These are phyloP conservation scores for Escovopsis sp. DNA, from an alignment of 2,329 filamentous ascomycete genomes.

Conservation along the genomic window DNA sequence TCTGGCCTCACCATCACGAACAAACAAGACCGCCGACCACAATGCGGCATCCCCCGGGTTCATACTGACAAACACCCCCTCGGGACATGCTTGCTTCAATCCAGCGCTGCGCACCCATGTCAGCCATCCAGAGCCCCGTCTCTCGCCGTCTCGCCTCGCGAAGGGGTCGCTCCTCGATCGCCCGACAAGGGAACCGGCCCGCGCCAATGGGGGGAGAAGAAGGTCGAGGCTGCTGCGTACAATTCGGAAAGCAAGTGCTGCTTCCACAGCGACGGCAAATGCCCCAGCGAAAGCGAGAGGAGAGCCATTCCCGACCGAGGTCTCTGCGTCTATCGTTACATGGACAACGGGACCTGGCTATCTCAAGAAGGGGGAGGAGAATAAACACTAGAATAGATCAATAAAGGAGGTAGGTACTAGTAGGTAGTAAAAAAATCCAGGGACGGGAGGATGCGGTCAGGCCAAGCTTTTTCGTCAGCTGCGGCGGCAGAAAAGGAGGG, in stretches of 20 bases:
- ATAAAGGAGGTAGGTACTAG: too few relatives aligned
- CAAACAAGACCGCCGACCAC: conserved; percentile 86
- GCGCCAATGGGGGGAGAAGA: too few relatives aligned
- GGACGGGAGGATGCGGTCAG: too few relatives aligned
- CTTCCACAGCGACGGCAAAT: conserved; percentile 44
- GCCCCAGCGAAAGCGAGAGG: conserved; percentile 26
- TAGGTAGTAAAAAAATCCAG: too few relatives aligned
- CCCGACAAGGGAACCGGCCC: too few relatives aligned
- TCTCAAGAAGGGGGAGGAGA: not conserved
- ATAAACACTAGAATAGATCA: not conserved
- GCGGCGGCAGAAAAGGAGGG: too few relatives aligned
- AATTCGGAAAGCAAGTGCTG: conserved; percentile 73
- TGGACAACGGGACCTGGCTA: not conserved
- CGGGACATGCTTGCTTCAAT: conserved; percentile 66
- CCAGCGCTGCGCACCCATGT: conserved; percentile 43
- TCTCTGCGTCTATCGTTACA: conserved; percentile 1
- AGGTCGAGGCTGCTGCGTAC: conserved; percentile 28
- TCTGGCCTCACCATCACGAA: conserved; percentile 55
- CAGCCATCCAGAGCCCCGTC: conserved; percentile 10
- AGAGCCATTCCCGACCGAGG: conserved; percentile 23
- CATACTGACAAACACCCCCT: conserved; percentile 75
- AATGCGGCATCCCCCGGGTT: conserved; percentile 65
- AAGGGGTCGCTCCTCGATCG: not conserved
- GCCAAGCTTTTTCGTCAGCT: too few relatives aligned
- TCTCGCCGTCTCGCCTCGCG: conserved; percentile 2